Conservation (phyloP, 73 alveolate genomes). For the Tetrahymena elliotti region DNA sequence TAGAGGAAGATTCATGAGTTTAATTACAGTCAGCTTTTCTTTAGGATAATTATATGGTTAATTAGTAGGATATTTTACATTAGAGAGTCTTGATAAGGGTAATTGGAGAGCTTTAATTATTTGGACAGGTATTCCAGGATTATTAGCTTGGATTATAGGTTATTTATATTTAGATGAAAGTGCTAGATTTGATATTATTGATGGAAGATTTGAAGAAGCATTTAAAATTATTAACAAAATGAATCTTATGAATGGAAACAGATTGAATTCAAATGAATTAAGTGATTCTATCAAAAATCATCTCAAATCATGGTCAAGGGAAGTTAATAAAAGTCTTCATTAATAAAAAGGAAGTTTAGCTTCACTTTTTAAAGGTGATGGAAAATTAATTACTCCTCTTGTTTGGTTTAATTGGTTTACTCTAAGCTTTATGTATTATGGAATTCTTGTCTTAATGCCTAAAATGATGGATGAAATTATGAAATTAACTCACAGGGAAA, state of each 20-base stretch:
- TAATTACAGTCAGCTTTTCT: slow-evolving; percentile 27
- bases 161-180: slow-evolving; percentile 25
- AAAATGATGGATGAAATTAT: slow-evolving; percentile 12
- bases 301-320: slow-evolving; percentile 21
- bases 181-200: slow-evolving; percentile 22
- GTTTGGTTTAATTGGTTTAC: slow-evolving; percentile 44
- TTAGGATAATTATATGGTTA: slow-evolving; percentile 29
- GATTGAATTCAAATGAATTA: not conserved
- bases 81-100: slow-evolving; percentile 25
- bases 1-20: slow-evolving; percentile 44
- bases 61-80: slow-evolving; percentile 19
- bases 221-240: slow-evolving; percentile 12
- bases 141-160: slow-evolving; percentile 36
- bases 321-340: slow-evolving; percentile 23
- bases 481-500: not conserved
- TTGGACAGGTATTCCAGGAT: slow-evolving; percentile 36
- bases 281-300: slow-evolving; percentile 19
- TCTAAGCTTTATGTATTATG: slow-evolving; percentile 29
- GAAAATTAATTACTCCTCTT: slow-evolving; percentile 15
- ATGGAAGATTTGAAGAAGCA: slow-evolving; percentile 20
- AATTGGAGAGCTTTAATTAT: slow-evolving; percentile 35
- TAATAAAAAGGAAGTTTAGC: slow-evolving; percentile 16
- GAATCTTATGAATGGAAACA: not conserved
- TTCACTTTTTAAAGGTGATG: slow-evolving; percentile 21
- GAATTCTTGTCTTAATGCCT: slow-evolving; percentile 26